Conservation (phyloP, 1,139 yeast genomes). For the Sugiyamaella sp. region DNA sequence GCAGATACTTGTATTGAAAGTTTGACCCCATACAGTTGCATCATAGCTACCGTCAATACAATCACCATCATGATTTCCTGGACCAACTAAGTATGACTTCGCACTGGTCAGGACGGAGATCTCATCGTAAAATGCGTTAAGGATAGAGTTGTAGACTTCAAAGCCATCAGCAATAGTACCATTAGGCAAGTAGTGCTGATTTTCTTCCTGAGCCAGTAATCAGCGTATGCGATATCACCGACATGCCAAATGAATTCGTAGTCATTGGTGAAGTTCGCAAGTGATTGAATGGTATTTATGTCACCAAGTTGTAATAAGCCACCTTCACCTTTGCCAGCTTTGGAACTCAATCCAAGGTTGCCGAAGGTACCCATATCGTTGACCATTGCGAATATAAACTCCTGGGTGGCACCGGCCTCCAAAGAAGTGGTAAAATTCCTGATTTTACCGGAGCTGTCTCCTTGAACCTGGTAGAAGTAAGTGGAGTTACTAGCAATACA, state of each 20-base stretch:
- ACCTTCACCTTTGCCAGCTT: conserved; percentile 27
- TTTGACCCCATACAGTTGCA: conserved; percentile 26
- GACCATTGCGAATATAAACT: conserved; percentile 34
- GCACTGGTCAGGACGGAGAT: conserved; percentile 30
- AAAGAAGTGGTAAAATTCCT: conserved; percentile 34
- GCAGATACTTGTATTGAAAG: conserved; percentile 31
- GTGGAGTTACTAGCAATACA: conserved; percentile 37
- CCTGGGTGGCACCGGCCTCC: conserved; percentile 8
- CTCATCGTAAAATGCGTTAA: conserved; percentile 35
- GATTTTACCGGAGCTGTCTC: conserved; percentile 19
- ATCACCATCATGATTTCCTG: conserved; percentile 40
- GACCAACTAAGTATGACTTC: conserved; percentile 39
- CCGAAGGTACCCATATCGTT: conserved; percentile 37
- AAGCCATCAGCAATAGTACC: conserved; percentile 25
- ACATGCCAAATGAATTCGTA: conserved; percentile 37
- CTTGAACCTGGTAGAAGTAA: conserved; percentile 36
- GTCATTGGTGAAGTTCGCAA: conserved; percentile 29
- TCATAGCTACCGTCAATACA: conserved; percentile 32
- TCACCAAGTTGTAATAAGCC: conserved; percentile 22
- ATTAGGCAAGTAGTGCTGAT: conserved; percentile 31
- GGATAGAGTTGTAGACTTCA: conserved; percentile 28
- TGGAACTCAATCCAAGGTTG: conserved; percentile 33
- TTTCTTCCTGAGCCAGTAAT: conserved; percentile 29
- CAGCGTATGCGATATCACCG: conserved; percentile 41
- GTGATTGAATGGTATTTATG: conserved; percentile 35